Conservation (phyloP, 2,329 filamentous ascomycete genomes). For the Phoma sp. region DNA sequence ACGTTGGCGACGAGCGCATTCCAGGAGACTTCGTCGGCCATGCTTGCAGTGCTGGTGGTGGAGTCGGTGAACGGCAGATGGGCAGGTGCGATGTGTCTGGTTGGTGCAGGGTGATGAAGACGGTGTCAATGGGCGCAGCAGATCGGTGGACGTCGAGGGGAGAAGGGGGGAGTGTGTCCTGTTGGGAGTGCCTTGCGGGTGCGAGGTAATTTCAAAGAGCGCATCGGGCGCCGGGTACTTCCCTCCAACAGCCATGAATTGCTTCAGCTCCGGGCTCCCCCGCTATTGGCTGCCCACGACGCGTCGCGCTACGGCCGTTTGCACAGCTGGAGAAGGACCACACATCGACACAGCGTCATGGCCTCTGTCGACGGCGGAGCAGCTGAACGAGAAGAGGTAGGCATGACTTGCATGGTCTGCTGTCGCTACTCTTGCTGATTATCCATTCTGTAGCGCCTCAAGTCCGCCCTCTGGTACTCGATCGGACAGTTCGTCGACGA, state of each 20-base stretch:
- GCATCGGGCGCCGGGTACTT: neutral
- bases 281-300: conserved; percentile 21
- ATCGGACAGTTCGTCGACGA: conserved; percentile 76
- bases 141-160: neutral
- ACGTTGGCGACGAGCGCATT: conserved; percentile 29
- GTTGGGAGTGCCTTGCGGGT: neutral
- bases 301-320: conserved; percentile 26
- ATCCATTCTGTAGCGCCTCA: conserved; percentile 52
- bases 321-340: neutral
- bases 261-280: conserved; percentile 17
- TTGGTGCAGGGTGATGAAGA: neutral
- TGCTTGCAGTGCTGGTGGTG: conserved; percentile 6
- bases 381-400: conserved; percentile 42
- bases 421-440: neutral
- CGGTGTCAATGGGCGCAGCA: neutral
- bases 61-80: neutral
- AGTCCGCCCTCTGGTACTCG: conserved; percentile 51
- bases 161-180: neutral
- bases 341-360: conserved; percentile 21
- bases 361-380: conserved; percentile 30
- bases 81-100: neutral
- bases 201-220: neutral
- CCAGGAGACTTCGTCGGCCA: conserved; percentile 24
- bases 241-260: neutral
- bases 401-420: neutral